A percentile compares a stretch with the other conserved stretches of the same genome.
phyloP scores from a whole-genome alignment of 306 rosid genomes.

The Sindora glabra region DNA sequence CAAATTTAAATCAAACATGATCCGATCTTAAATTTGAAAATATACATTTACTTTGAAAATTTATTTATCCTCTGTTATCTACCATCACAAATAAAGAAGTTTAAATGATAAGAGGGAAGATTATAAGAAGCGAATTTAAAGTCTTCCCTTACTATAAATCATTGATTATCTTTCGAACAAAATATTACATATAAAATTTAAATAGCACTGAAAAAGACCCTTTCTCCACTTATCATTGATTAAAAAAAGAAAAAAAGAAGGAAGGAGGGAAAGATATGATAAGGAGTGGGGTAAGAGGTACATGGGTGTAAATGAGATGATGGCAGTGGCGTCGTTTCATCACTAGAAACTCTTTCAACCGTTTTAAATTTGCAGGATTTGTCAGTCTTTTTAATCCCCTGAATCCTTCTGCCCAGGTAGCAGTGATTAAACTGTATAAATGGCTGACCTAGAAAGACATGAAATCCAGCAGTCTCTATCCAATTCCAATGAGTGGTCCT shows the following conservation, averaged over 20 bases:
- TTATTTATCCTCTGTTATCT: too few species aligned
- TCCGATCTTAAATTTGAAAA: too few species aligned
- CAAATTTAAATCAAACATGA: too few species aligned
- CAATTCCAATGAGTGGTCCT: constrained; percentile 21
- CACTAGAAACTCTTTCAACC: constrained; percentile 10
- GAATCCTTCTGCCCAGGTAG: constrained; percentile 28
- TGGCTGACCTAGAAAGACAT: constrained; percentile 25
- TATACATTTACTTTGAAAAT: too few species aligned
- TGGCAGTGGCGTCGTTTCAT: constrained; percentile 18
- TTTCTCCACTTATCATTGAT: too few species aligned
- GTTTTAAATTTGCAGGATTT: constrained; percentile 12
- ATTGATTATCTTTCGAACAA: too few species aligned
- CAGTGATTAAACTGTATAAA: constrained; percentile 14
- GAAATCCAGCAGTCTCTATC: constrained; percentile 10
- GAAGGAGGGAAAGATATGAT: neutral
- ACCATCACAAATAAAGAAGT: too few species aligned
- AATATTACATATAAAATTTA: too few species aligned
- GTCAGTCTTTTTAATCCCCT: constrained; percentile 27
- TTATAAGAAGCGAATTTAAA: too few species aligned
- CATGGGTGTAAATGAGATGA: constrained; percentile 13
- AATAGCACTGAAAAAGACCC: too few species aligned
- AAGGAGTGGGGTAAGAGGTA: constrained; percentile 11
- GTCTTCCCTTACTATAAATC: too few species aligned
- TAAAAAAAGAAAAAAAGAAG: neutral
- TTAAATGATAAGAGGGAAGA: too few species aligned